Evolutionary conservation across 176 grass and related monocot species (phyloP), one percentile per base, ranked within the genome.

Genomic region (Musa acuminata): DNA sequence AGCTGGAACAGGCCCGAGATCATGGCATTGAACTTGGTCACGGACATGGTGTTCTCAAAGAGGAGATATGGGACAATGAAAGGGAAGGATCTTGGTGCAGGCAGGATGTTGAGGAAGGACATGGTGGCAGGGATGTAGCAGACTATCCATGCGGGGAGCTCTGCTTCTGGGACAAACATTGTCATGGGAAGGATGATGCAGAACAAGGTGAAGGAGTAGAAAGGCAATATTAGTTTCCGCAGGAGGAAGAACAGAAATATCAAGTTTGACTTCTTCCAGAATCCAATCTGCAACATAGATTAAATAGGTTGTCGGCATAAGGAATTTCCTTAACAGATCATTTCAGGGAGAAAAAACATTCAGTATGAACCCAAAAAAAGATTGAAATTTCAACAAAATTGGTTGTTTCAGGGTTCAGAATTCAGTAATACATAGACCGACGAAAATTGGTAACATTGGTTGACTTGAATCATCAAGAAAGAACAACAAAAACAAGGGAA

Each of bases 1-100:
- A 62, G 13, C 57, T 62, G 57, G 57, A 62, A 62, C 57, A 62
- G 57, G 1, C 57, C 57, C 57, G 57, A 62, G 2, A 62, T n/a
- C 57, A 62, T 62, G 17, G 57, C 57, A n/a, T 62, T 62, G 57
- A 62, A 62, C 57, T 62, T 62, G 57, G 57, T 62, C 57, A 62
- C 57, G 2, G 57, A 62, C 57, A 62, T 62, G 57, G 57, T 62
- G 57, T 62, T 62, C 57, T 62, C 57, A n/a, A 62, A 62, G 17
- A 62, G 57, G 7, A 62, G 57, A n/a, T 62, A 62, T 8, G 57
- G 57, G 57, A 62, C 20, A 8, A 62, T 14, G 57, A 62, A 62
- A 62, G 57, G 57, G 57, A n/a, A 14, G 57, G 17, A 62, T n/a
- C 20, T 62, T 4, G 20, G 10, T n/a, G 57, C 57, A 14, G 57